phyloP scores from a whole-genome alignment of 1,284 basidiomycete genomes.

The Leccinum fallax region DNA sequence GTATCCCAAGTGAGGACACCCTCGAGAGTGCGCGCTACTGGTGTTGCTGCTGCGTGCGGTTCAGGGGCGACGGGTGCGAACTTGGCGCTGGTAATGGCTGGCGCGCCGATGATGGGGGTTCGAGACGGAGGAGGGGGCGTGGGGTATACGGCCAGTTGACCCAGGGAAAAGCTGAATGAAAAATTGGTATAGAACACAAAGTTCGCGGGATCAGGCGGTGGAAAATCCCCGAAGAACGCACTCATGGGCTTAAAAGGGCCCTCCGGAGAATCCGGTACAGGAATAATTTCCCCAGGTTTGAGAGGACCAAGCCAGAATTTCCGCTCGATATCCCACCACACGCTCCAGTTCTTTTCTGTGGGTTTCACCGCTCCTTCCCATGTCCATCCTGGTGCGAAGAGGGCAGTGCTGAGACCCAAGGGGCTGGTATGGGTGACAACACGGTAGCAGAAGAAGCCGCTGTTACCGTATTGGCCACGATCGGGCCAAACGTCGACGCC shows the following conservation, averaged over 20 bases:
- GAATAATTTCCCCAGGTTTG: conserved; percentile 41
- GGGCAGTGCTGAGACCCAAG: conserved; percentile 65
- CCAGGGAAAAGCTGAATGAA: conserved; percentile 53
- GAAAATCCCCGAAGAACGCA: conserved; percentile 51
- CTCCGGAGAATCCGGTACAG: conserved; percentile 50
- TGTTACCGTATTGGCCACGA: conserved; percentile 69
- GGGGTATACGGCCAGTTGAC: conserved; percentile 59
- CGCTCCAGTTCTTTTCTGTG: conserved; percentile 61
- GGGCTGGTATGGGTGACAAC: conserved; percentile 65
- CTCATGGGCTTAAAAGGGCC: conserved; percentile 56
- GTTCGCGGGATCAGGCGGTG: conserved; percentile 56
- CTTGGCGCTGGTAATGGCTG: conserved; percentile 38
- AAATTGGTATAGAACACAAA: conserved; percentile 65
- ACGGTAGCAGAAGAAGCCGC: conserved; percentile 68
- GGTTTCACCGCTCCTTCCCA: conserved; percentile 70
- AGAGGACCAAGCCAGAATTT: conserved; percentile 65
- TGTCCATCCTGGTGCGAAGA: conserved; percentile 77
- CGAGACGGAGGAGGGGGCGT: conserved; percentile 29
- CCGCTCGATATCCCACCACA: conserved; percentile 73
- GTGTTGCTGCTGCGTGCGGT: neutral
- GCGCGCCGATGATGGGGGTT: conserved; percentile 35
- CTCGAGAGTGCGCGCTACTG: neutral
- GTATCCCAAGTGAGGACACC: conserved; percentile 60
- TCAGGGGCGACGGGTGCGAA: conserved; percentile 15
- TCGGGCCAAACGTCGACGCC: conserved; percentile 78